Evolutionary conservation across 1,284 basidiomycete species (phyloP).

Genomic region (Tilletia indica): DNA sequence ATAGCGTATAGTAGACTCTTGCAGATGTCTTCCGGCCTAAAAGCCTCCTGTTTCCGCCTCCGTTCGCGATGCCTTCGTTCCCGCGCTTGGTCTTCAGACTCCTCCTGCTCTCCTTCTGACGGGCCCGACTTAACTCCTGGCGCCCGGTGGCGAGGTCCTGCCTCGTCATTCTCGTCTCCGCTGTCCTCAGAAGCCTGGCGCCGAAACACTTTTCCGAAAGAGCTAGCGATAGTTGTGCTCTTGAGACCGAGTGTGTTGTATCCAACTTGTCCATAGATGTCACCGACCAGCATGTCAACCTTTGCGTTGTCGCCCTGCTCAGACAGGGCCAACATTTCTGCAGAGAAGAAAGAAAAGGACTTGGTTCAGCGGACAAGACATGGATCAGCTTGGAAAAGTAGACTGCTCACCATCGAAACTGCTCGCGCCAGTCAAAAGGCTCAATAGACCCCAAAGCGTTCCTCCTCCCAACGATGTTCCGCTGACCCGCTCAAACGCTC

Average conservation of each 20-base stretch:
- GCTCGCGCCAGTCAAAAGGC: conserved; percentile 88
- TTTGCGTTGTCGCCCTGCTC: conserved; percentile 88
- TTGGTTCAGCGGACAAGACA: neutral
- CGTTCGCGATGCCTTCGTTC: conserved; percentile 61
- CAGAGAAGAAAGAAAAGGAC: neutral
- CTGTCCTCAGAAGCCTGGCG: conserved; percentile 60
- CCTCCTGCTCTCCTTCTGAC: conserved; percentile 2
- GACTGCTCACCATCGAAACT: conserved; percentile 82
- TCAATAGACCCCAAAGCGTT: conserved; percentile 95
- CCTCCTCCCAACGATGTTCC: conserved; percentile 98
- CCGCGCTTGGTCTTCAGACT: conserved; percentile 7
- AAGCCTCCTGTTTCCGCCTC: conserved; percentile 54
- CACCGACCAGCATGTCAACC: conserved; percentile 98
- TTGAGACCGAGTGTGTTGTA: conserved; percentile 70
- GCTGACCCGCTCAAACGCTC: conserved; percentile 90
- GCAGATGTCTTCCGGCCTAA: conserved; percentile 90
- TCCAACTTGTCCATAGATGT: conserved; percentile 96
- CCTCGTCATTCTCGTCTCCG: conserved; percentile 15
- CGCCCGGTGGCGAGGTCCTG: neutral
- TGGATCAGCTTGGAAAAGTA: neutral
- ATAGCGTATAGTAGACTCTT: conserved; percentile 84
- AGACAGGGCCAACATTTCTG: conserved; percentile 93
- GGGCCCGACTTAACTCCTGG: conserved; percentile 13
- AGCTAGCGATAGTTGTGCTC: conserved; percentile 94
- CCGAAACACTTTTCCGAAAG: conserved; percentile 97